Conservation (phyloP, 192 early-diverging fungal species). For the Spizellomyces punctatus region DNA sequence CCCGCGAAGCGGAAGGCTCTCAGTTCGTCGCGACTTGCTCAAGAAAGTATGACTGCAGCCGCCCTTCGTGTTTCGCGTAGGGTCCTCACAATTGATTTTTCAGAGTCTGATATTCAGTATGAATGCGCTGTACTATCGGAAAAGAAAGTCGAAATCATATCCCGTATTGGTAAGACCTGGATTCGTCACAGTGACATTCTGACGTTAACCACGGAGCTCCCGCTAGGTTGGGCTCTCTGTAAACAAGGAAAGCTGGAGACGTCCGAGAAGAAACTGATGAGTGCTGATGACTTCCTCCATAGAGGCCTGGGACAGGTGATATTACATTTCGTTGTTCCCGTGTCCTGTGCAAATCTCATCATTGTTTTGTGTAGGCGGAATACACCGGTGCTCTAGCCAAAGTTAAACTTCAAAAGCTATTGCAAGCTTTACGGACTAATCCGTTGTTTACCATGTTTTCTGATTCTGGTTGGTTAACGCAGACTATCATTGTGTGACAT, state of each 20-base stretch:
- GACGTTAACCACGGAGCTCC: background rate
- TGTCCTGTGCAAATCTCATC: background rate
- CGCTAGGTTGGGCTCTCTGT: constrained; percentile 34
- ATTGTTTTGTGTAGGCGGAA: constrained; percentile 28
- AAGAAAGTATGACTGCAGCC: no score
- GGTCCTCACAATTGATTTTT: background rate
- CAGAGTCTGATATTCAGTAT: background rate
- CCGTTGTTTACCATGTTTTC: constrained; percentile 44
- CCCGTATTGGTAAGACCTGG: constrained; percentile 38
- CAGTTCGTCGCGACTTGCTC: no score
- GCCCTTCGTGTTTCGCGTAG: background rate
- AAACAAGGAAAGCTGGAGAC: constrained; percentile 40
- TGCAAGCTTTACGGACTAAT: constrained; percentile 25
- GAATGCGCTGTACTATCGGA: constrained; percentile 51
- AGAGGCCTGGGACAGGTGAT: constrained; percentile 35
- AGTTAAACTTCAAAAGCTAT: constrained; percentile 32
- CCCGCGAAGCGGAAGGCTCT: constrained; percentile 19
- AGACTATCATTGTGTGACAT: background rate
- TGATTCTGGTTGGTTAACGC: constrained; percentile 50
- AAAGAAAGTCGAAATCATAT: constrained; percentile 45
- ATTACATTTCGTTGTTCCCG: background rate
- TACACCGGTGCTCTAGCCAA: constrained; percentile 30
- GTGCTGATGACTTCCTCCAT: constrained; percentile 25
- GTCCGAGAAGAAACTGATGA: constrained; percentile 36
- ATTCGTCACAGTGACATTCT: constrained; percentile 10